These are phyloP conservation scores for Psilocybe sp. DNA, from an alignment of 768 basidiomycete genomes.

Conservation along the genomic window DNA sequence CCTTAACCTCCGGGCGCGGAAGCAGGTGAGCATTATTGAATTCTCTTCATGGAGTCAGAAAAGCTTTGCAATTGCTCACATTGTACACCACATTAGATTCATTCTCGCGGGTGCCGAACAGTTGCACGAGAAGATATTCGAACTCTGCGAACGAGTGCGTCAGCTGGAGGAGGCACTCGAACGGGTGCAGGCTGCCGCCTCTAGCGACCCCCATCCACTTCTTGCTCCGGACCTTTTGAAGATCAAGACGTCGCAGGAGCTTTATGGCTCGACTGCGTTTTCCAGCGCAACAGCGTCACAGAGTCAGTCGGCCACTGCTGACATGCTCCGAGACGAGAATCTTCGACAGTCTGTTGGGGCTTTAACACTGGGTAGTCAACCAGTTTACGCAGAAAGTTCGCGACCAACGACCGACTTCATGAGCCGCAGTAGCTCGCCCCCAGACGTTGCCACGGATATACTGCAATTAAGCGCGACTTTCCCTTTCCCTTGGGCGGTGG, in stretches of 20 bases:
- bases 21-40: slow-evolving; percentile 41
- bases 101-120: slow-evolving; percentile 69
- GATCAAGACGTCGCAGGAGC: slow-evolving; percentile 67
- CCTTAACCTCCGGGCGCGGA: slow-evolving; percentile 60
- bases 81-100: slow-evolving; percentile 37
- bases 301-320: background rate
- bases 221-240: slow-evolving; percentile 55
- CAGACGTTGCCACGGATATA: slow-evolving; percentile 45
- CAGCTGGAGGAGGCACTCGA: slow-evolving; percentile 62
- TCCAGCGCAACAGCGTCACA: slow-evolving; percentile 2
- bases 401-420: slow-evolving; percentile 11
- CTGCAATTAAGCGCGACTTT: slow-evolving; percentile 64
- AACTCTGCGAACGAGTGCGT: slow-evolving; percentile 61
- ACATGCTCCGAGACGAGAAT: slow-evolving; percentile 17
- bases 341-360: slow-evolving; percentile 22
- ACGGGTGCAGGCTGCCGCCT: slow-evolving; percentile 35
- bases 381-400: slow-evolving; percentile 21
- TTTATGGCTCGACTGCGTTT: slow-evolving; percentile 36
- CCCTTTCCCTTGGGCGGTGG: slow-evolving; percentile 66
- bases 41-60: background rate
- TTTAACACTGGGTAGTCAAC: slow-evolving; percentile 20
- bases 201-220: slow-evolving; percentile 49
- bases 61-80: background rate
- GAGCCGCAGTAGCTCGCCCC: slow-evolving; percentile 22
- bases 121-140: slow-evolving; percentile 59